Conservation (phyloP, 2,329 filamentous ascomycete species). For the Magnaporthiopsis incrustans region DNA sequence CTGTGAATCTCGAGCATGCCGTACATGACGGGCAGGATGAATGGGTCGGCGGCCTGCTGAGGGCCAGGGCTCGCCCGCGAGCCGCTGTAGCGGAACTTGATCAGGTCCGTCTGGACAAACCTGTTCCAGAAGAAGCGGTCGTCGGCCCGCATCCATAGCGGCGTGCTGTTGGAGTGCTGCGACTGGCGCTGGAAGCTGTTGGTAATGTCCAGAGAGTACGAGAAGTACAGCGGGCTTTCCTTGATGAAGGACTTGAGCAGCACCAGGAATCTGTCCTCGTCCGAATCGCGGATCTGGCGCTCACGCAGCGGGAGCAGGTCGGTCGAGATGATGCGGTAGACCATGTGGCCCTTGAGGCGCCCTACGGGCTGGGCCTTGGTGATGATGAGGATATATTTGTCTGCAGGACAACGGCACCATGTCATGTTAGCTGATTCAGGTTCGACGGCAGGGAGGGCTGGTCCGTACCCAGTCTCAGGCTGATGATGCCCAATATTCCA, state of each 20-base stretch:
- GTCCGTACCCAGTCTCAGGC: slow-evolving; percentile 73
- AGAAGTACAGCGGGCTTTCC: slow-evolving; percentile 91
- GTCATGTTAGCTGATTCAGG: slow-evolving; percentile 7
- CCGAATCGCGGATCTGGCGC: slow-evolving; percentile 79
- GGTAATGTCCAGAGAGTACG: slow-evolving; percentile 92
- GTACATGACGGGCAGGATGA: slow-evolving; percentile 90
- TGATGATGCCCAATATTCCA: slow-evolving; percentile 89
- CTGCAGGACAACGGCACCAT: slow-evolving; percentile 24
- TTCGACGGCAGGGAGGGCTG: not conserved
- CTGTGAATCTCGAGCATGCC: slow-evolving; percentile 89
- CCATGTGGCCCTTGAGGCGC: slow-evolving; percentile 87
- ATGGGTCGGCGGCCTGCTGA: slow-evolving; percentile 76
- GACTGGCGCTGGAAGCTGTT: slow-evolving; percentile 95
- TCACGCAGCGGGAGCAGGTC: slow-evolving; percentile 93
- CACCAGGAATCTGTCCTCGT: slow-evolving; percentile 85
- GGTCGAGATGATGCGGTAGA: slow-evolving; percentile 85
- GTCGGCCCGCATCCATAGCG: slow-evolving; percentile 86
- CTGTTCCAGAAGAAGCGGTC: slow-evolving; percentile 99
- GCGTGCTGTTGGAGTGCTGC: slow-evolving; percentile 59
- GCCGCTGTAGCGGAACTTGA: slow-evolving; percentile 68
- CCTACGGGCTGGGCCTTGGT: slow-evolving; percentile 90
- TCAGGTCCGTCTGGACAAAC: slow-evolving; percentile 83
- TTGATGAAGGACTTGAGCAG: slow-evolving; percentile 77
- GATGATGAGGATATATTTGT: slow-evolving; percentile 96
- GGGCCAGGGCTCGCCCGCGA: slow-evolving; percentile 57